phyloP scores from a whole-genome alignment of 768 basidiomycete species.

The Naganishia onofrii region DNA sequence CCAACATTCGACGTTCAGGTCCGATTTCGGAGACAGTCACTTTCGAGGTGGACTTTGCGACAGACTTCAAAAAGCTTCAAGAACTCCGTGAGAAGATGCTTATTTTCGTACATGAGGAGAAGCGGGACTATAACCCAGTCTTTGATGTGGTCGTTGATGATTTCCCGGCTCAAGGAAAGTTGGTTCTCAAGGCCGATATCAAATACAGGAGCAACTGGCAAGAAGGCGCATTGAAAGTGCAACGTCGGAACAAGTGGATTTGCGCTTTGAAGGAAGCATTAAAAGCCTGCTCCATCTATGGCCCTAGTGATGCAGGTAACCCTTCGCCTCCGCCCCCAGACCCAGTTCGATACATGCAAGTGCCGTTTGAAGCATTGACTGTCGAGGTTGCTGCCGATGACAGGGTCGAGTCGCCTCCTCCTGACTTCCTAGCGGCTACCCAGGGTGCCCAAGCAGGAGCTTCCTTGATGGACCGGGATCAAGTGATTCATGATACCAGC shows the following conservation, averaged over 20 bases:
- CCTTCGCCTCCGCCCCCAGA: slow-evolving; percentile 55
- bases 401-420: slow-evolving; percentile 48
- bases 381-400: slow-evolving; percentile 37
- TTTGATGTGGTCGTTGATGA: slow-evolving; percentile 67
- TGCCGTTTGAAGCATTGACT: slow-evolving; percentile 63
- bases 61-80: slow-evolving; percentile 78
- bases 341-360: slow-evolving; percentile 64
- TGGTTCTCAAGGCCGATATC: slow-evolving; percentile 74
- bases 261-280: slow-evolving; percentile 72
- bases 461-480: slow-evolving; percentile 60
- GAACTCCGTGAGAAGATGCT: slow-evolving; percentile 74
- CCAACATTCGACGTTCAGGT: slow-evolving; percentile 55
- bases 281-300: slow-evolving; percentile 64
- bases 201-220: slow-evolving; percentile 87
- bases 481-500: slow-evolving; percentile 54
- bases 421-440: slow-evolving; percentile 48
- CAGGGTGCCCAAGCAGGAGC: slow-evolving; percentile 54
- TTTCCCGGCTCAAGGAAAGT: slow-evolving; percentile 74
- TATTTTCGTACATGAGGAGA: slow-evolving; percentile 66
- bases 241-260: slow-evolving; percentile 86
- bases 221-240: slow-evolving; percentile 65
- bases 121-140: slow-evolving; percentile 69
- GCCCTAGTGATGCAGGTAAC: slow-evolving; percentile 54
- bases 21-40: slow-evolving; percentile 75
- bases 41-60: slow-evolving; percentile 75